Conservation (phyloP, 164 flowering plant species). For the Macadamia integrifolia region DNA sequence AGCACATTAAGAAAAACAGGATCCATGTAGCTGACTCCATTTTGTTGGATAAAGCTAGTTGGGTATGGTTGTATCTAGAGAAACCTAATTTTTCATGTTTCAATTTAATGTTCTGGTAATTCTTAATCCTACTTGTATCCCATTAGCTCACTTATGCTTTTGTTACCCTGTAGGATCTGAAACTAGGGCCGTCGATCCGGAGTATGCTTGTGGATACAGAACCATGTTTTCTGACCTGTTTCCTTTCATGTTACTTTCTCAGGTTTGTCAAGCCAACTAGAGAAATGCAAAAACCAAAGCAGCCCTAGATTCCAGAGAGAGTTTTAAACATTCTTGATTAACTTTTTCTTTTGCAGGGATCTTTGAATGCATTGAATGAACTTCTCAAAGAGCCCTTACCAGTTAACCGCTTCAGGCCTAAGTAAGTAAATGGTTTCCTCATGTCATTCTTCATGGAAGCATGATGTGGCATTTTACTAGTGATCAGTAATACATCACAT, state of each 20-base stretch:
- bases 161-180: constrained; percentile 50
- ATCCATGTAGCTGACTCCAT: too few relatives aligned
- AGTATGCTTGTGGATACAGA: constrained; percentile 58
- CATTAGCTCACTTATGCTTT: neutral
- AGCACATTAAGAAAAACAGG: too few relatives aligned
- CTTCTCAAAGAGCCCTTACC: constrained; percentile 68
- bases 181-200: constrained; percentile 60
- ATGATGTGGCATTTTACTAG: too few relatives aligned
- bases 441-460: too few relatives aligned
- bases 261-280: constrained; percentile 39
- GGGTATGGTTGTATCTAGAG: too few relatives aligned
- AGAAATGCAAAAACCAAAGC: neutral
- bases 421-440: constrained; percentile 32
- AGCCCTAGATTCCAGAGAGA: neutral
- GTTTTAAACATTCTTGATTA: constrained; percentile 2
- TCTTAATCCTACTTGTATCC: neutral
- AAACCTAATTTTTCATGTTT: too few relatives aligned
- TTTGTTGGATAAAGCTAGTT: too few relatives aligned
- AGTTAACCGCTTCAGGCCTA: constrained; percentile 89
- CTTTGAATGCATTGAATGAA: constrained; percentile 66
- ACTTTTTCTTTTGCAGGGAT: constrained; percentile 47
- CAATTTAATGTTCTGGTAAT: neutral
- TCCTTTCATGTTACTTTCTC: constrained; percentile 69
- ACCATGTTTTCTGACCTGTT: constrained; percentile 60
- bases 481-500: too few relatives aligned